Percentiles rank a stretch among this genome's conserved stretches.
phyloP scores from a whole-genome alignment of 2,329 filamentous ascomycete species.

The Torrubiella hemipterigena region DNA sequence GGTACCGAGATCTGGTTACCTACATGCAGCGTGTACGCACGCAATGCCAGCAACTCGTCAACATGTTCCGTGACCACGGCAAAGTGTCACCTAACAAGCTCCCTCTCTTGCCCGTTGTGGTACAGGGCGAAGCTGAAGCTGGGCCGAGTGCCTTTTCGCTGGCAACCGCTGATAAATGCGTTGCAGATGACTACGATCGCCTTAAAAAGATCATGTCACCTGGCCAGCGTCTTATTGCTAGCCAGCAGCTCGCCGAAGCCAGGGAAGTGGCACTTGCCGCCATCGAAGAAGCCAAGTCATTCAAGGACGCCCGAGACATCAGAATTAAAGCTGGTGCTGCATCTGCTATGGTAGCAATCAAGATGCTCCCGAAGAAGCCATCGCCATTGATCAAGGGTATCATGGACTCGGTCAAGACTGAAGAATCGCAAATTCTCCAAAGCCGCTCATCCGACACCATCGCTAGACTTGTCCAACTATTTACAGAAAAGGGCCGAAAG shows the following conservation, averaged over 20 bases:
- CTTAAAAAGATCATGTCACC: constrained; percentile 83
- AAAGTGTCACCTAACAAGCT: constrained; percentile 66
- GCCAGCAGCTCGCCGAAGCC: constrained; percentile 67
- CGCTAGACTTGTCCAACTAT: constrained; percentile 72
- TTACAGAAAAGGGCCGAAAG: constrained; percentile 66
- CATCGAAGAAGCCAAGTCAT: constrained; percentile 65
- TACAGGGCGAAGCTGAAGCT: constrained; percentile 85
- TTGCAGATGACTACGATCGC: constrained; percentile 74
- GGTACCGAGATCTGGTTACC: constrained; percentile 83
- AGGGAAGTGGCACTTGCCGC: constrained; percentile 56
- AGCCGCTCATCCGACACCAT: constrained; percentile 76
- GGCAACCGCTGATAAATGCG: constrained; percentile 74
- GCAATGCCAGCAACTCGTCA: constrained; percentile 81
- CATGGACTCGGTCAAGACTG: constrained; percentile 96
- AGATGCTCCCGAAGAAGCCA: constrained; percentile 82
- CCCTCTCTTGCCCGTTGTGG: constrained; percentile 74
- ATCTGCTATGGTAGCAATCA: constrained; percentile 79
- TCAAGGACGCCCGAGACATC: constrained; percentile 74
- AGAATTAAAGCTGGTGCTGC: constrained; percentile 80
- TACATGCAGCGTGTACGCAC: constrained; percentile 82
- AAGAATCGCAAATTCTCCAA: constrained; percentile 84
- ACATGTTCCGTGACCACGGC: constrained; percentile 83
- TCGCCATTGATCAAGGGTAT: constrained; percentile 87
- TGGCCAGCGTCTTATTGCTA: constrained; percentile 74
- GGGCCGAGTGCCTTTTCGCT: constrained; percentile 89